A percentile compares a stretch with the other conserved stretches of the same genome.
These are phyloP conservation scores for Senna siamea DNA, from an alignment of 306 rosid species.

Conservation along the genomic window DNA sequence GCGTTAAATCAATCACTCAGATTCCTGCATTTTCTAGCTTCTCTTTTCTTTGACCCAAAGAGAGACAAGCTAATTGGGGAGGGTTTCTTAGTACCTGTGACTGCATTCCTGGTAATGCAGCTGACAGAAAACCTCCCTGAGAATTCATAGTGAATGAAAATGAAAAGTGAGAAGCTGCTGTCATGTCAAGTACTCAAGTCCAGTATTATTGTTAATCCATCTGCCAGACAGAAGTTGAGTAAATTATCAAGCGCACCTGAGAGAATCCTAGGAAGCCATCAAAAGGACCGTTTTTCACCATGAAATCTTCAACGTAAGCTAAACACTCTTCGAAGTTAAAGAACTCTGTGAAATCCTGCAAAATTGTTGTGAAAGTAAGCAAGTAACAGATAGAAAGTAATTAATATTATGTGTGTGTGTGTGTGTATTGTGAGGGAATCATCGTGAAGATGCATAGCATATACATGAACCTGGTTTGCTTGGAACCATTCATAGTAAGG, in stretches of 20 bases:
- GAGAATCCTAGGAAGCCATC: slow-evolving; percentile 64
- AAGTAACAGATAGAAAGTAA: too few species aligned
- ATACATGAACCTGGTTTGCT: slow-evolving; percentile 52
- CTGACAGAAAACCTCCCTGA: slow-evolving; percentile 51
- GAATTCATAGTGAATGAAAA: too few species aligned
- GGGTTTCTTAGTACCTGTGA: slow-evolving; percentile 39
- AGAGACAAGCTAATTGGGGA: not conserved
- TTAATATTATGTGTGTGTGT: too few species aligned
- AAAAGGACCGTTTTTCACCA: slow-evolving; percentile 60
- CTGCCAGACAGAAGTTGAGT: too few species aligned
- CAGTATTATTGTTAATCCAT: too few species aligned
- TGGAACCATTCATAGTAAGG: slow-evolving; percentile 70
- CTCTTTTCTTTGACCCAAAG: too few species aligned
- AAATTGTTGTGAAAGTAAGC: not conserved
- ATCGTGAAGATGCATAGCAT: too few species aligned
- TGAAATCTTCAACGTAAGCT: slow-evolving; percentile 54
- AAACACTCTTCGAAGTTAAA: slow-evolving; percentile 52
- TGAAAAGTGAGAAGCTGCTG: too few species aligned
- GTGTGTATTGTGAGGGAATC: too few species aligned
- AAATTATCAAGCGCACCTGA: not conserved
- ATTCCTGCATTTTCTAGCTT: too few species aligned
- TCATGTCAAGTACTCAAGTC: too few species aligned
- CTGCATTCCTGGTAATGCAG: slow-evolving; percentile 61
- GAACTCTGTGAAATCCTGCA: slow-evolving; percentile 7
- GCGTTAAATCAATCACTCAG: not conserved